Conservation (phyloP, 805 yeast species). For the Groenewaldozyma salmanticensis region DNA sequence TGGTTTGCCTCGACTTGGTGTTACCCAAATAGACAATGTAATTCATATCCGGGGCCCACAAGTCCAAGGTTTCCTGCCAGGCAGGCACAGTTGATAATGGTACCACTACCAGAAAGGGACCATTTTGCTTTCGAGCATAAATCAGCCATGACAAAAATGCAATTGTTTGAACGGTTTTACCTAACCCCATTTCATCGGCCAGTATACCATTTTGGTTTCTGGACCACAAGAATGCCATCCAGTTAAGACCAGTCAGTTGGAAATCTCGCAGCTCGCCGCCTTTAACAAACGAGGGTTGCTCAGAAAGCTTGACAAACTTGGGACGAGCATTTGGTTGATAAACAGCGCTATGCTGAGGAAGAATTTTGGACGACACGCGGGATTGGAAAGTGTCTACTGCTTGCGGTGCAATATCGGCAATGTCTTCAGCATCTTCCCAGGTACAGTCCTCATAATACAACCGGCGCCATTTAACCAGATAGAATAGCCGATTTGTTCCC, state of each 20-base stretch:
- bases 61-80: slow-evolving; percentile 98
- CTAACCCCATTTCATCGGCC: slow-evolving; percentile 99
- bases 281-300: slow-evolving; percentile 84
- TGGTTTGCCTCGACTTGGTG: slow-evolving; percentile 68
- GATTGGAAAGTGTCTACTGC: slow-evolving; percentile 78
- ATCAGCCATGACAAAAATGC: slow-evolving; percentile 90
- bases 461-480: slow-evolving; percentile 89
- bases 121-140: slow-evolving; percentile 92
- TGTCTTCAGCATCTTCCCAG: slow-evolving; percentile 88
- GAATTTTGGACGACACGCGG: slow-evolving; percentile 70
- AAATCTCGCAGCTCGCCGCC: slow-evolving; percentile 91
- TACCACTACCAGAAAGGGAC: slow-evolving; percentile 94
- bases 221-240: slow-evolving; percentile 99
- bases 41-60: slow-evolving; percentile 95
- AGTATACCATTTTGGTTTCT: slow-evolving; percentile 93
- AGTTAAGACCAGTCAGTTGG: slow-evolving; percentile 94
- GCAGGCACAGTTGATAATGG: slow-evolving; percentile 95
- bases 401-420: slow-evolving; percentile 73
- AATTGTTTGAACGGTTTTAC: slow-evolving; percentile 96
- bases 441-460: slow-evolving; percentile 91
- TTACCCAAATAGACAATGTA: slow-evolving; percentile 91
- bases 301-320: slow-evolving; percentile 71
- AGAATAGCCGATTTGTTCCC: slow-evolving; percentile 61
- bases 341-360: slow-evolving; percentile 70
- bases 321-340: slow-evolving; percentile 69